Evolutionary conservation across 768 basidiomycete genomes (phyloP).

Genomic region (Heimioporus sp.): DNA sequence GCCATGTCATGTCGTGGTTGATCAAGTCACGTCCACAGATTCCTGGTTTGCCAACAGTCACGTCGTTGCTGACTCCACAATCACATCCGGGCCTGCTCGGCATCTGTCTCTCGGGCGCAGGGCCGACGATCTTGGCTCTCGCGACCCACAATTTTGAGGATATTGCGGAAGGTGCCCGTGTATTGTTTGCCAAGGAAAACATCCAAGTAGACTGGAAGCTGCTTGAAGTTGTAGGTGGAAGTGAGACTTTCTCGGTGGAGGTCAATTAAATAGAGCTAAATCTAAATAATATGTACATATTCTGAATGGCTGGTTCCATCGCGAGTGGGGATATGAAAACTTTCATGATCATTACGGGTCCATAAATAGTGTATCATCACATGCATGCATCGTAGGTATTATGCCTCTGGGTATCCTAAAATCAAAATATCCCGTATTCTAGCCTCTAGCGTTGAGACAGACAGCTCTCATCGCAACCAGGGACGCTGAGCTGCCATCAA

Average conservation of each 20-base stretch:
- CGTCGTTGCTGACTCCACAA: constrained; percentile 79
- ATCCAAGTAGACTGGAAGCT: constrained; percentile 92
- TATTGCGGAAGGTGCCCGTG: constrained; percentile 79
- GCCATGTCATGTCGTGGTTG: background rate
- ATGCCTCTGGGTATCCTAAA: constrained; percentile 22
- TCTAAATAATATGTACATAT: background rate
- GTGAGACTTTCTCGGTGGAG: constrained; percentile 19
- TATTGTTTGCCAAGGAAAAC: constrained; percentile 66
- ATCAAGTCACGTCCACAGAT: constrained; percentile 52
- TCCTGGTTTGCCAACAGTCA: constrained; percentile 92
- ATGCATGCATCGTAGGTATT: constrained; percentile 24
- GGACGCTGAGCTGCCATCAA: constrained; percentile 62
- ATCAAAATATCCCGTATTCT: constrained; percentile 12
- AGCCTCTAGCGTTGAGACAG: constrained; percentile 83
- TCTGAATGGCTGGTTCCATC: background rate
- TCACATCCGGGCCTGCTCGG: constrained; percentile 95
- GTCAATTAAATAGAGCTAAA: constrained; percentile 12
- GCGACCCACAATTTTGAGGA: constrained; percentile 81
- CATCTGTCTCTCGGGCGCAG: constrained; percentile 96
- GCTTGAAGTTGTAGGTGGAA: constrained; percentile 60
- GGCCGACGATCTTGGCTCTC: constrained; percentile 94
- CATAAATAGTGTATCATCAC: constrained; percentile 12
- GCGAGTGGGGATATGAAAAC: no score
- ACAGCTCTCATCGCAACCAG: constrained; percentile 86
- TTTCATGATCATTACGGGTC: constrained; percentile 14